Evolutionary conservation across 116 monocot genomes (phyloP).

Genomic region (Phalaenopsis hybrid): DNA sequence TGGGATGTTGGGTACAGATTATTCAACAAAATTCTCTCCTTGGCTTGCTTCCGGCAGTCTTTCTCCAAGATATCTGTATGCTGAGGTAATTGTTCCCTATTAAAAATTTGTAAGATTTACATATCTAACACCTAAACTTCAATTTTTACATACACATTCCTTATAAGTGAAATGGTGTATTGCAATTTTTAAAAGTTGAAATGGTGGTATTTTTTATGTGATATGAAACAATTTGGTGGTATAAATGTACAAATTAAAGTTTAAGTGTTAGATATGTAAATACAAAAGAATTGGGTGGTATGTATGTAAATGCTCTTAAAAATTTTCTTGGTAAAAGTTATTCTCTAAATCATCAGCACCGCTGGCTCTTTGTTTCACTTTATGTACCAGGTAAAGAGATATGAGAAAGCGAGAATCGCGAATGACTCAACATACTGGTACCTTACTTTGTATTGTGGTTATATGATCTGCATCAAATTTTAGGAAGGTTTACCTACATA

Average conservation of each 20-base stretch:
- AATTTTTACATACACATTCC: too few species aligned
- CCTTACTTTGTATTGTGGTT: not conserved
- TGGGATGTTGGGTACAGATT: conserved; percentile 89
- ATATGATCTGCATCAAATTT: too few species aligned
- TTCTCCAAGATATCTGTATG: conserved; percentile 78
- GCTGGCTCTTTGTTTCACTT: not conserved
- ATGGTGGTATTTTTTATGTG: too few species aligned
- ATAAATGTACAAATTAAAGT: too few species aligned
- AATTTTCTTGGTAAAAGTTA: not conserved
- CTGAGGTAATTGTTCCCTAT: conserved; percentile 49
- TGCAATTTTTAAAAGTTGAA: too few species aligned
- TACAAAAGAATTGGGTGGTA: too few species aligned
- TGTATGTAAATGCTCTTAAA: not conserved
- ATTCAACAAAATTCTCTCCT: conserved; percentile 96
- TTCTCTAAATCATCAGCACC: not conserved
- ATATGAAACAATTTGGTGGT: too few species aligned
- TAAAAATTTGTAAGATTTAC: not conserved
- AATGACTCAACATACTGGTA: conserved; percentile 99
- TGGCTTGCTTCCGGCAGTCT: conserved; percentile 93
- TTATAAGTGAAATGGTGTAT: too few species aligned
- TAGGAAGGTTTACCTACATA: too few species aligned
- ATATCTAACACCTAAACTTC: too few species aligned
- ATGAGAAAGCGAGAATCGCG: conserved; percentile 74
- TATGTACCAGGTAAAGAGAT: conserved; percentile 67
- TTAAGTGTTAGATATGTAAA: too few species aligned